Evolutionary conservation across 345 rosid species (phyloP), one percentile per base, ranked within the genome.

Genomic region (Salix dunnii): DNA sequence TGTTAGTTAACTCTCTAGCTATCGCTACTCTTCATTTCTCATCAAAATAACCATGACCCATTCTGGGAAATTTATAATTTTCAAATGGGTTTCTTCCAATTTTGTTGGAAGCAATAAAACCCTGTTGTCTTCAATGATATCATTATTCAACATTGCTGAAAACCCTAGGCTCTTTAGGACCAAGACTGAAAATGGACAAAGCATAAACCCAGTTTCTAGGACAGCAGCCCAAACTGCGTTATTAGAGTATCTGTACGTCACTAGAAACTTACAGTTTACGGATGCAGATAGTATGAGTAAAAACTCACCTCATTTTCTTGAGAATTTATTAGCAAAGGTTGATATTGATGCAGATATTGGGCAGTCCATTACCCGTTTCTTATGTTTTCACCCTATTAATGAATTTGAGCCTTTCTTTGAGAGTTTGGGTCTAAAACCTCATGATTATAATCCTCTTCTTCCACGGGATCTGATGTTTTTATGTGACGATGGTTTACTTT

Each of bases 321-420:
- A 63, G 30, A 67, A 75, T 70, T 75, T 92, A 1, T 36, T 94
- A 55, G 60, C 82, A 36, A 89, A 83, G 64, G 77, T 86, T 35
- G 79, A 77, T 38, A 48, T 25, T 46, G 84, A 74, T 58, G 82
- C 49, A 25, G 88, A 89, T 81, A 65, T 86, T 42, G 82, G 81
- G 11, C n/a, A 36, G 14, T 78, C 89, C 0, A 40, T 91, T 42
- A 30, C 84, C 2, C 91, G 89, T 79, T 88, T 81, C 81, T 72
- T 94, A 70, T 85, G 88, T 42, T 92, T 87, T 71, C 88, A 89
- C 66, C 97, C 97, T 55, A 88, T 92, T 73, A 94, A 92, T 71
- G 98, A 94, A 83, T 92, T 91, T 38, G 97, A 94, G 79, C 97
- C 95, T 16, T 94, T 92, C 86, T 88, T 87, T 51, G 95, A 94